A percentile compares a stretch with the other conserved stretches of the same genome.
These are phyloP conservation scores for Calophaca sinica DNA, from an alignment of 306 rosid genomes.

Conservation along the genomic window DNA sequence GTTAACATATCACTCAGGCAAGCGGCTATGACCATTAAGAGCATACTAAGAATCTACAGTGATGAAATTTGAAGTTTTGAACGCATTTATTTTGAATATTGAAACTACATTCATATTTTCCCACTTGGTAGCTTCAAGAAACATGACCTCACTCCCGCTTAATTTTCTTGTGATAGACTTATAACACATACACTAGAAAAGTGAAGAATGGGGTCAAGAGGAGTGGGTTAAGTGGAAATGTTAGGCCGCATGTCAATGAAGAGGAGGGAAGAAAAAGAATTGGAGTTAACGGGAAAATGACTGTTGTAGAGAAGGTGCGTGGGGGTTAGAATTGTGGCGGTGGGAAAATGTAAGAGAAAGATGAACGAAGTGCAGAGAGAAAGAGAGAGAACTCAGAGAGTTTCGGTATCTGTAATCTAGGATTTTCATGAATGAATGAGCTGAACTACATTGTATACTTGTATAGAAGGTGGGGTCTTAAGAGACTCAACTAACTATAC, in stretches of 20 bases:
- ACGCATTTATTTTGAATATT: not conserved
- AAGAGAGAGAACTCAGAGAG: not conserved
- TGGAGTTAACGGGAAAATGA: not conserved
- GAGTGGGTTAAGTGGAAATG: not conserved
- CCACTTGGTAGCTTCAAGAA: slow-evolving; percentile 2
- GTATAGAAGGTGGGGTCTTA: not conserved
- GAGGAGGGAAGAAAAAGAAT: not conserved
- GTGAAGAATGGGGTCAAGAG: not conserved
- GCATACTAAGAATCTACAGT: slow-evolving; percentile 29
- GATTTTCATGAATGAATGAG: slow-evolving; percentile 3
- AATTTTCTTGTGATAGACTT: not conserved
- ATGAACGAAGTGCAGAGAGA: not conserved
- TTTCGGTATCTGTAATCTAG: not conserved
- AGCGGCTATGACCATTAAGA: slow-evolving; percentile 2
- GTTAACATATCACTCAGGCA: slow-evolving; percentile 28
- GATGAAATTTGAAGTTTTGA: slow-evolving; percentile 32
- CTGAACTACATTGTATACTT: not conserved
- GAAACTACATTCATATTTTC: slow-evolving; percentile 15
- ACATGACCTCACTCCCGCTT: slow-evolving; percentile 3
- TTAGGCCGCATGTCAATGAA: not conserved
- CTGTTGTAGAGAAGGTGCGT: not conserved
- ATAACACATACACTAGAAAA: not conserved
- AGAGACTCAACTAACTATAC: not conserved
- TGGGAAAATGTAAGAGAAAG: not conserved
- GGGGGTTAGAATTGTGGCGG: not conserved